phyloP scores from a whole-genome alignment of 2,329 filamentous ascomycete species.

The Pseudopithomyces maydicus region DNA sequence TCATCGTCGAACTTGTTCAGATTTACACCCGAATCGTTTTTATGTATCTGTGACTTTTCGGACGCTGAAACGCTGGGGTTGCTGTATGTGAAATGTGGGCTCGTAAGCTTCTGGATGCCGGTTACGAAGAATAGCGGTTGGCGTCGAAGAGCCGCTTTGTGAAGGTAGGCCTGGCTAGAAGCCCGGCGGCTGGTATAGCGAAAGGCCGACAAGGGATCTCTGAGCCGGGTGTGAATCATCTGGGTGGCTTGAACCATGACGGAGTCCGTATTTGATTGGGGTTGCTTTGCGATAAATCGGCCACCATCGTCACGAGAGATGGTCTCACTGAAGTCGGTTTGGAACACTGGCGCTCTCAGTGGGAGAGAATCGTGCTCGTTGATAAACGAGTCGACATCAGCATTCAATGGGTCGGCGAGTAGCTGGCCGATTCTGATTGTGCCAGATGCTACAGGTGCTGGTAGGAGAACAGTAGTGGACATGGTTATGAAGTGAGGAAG shows the following conservation, averaged over 20 bases:
- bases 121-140: conserved; percentile 48
- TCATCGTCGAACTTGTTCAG: conserved; percentile 12
- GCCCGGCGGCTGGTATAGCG: conserved; percentile 26
- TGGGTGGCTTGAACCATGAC: conserved; percentile 26
- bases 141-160: conserved; percentile 51
- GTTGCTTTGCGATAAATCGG: conserved; percentile 13
- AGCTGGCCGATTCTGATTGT: conserved; percentile 35
- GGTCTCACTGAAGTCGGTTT: conserved; percentile 20
- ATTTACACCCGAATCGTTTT: conserved; percentile 28
- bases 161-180: conserved; percentile 24
- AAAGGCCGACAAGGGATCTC: conserved; percentile 25
- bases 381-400: conserved; percentile 20
- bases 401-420: conserved; percentile 27
- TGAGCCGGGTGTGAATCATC: conserved; percentile 19
- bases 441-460: conserved; percentile 26
- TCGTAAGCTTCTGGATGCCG: conserved; percentile 52
- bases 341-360: conserved; percentile 8
- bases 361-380: conserved; percentile 7
- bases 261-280: conserved; percentile 16
- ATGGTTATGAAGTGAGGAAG: conserved; percentile 16
- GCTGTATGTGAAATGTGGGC: conserved; percentile 23
- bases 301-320: conserved; percentile 27
- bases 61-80: conserved; percentile 12
- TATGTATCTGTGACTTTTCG: conserved; percentile 13
- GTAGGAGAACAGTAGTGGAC: conserved; percentile 28